phyloP scores from a whole-genome alignment of 257 asterid genomes.

The Paraleonurus japonicus region DNA sequence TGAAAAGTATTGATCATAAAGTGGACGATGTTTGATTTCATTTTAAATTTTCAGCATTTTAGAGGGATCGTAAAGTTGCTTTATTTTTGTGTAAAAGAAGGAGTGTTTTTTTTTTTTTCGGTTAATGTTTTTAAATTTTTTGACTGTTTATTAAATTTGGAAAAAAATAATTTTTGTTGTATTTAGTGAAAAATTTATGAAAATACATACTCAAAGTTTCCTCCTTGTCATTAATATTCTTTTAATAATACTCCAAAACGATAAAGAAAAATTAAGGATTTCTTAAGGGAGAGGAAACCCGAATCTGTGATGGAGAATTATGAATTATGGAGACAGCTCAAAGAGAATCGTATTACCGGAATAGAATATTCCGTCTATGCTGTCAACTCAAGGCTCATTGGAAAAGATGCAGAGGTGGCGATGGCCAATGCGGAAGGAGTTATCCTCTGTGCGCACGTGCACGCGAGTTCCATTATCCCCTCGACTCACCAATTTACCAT shows the following conservation, averaged over 20 bases:
- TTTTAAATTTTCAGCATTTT: not conserved
- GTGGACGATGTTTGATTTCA: not conserved
- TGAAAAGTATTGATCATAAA: not conserved
- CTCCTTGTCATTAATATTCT: too few relatives aligned
- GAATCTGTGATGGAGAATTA: not conserved
- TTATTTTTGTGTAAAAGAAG: too few relatives aligned
- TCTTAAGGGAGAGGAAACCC: too few relatives aligned
- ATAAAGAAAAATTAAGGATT: too few relatives aligned
- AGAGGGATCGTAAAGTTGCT: not conserved
- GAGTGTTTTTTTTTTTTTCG: too few relatives aligned
- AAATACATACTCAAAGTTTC: too few relatives aligned
- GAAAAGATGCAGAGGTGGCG: slow-evolving; percentile 26
- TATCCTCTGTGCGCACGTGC: slow-evolving; percentile 55
- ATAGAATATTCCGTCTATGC: slow-evolving; percentile 31
- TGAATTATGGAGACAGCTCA: not conserved
- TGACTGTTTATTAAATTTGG: too few relatives aligned
- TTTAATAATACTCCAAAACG: too few relatives aligned
- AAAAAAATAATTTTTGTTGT: too few relatives aligned
- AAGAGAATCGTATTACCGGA: not conserved
- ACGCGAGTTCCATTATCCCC: slow-evolving; percentile 29
- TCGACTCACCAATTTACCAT: not conserved
- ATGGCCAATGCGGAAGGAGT: slow-evolving; percentile 22
- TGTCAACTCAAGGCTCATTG: not conserved
- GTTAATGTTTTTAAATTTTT: too few relatives aligned
- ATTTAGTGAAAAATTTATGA: too few relatives aligned